A percentile compares a stretch with the other conserved stretches of the same genome.
phyloP scores from a whole-genome alignment of 2,329 filamentous ascomycete genomes.

The Tricladium varicosporioides region DNA sequence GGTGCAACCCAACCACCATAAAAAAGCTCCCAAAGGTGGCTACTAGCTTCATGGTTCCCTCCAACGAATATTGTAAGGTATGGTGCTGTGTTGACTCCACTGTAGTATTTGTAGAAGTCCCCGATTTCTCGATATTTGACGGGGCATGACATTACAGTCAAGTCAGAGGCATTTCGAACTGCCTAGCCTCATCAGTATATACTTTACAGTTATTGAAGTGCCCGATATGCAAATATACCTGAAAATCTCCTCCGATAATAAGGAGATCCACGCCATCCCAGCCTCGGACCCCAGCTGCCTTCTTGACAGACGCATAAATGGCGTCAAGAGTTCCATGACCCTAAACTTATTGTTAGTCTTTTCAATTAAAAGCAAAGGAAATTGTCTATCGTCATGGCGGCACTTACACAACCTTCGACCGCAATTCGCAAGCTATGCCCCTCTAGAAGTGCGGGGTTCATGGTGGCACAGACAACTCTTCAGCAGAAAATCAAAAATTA shows the following conservation, averaged over 20 bases:
- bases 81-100: slow-evolving; percentile 71
- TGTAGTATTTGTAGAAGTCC: slow-evolving; percentile 95
- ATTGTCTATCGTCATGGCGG: background rate
- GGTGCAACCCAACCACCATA: slow-evolving; percentile 97
- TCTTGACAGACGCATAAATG: slow-evolving; percentile 78
- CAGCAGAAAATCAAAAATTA: background rate
- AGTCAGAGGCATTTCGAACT: slow-evolving; percentile 81
- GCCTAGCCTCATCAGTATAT: slow-evolving; percentile 49
- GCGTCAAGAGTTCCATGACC: slow-evolving; percentile 89
- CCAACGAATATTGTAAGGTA: slow-evolving; percentile 90
- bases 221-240: slow-evolving; percentile 48
- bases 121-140: slow-evolving; percentile 83
- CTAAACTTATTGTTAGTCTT: slow-evolving; percentile 41
- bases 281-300: slow-evolving; percentile 65
- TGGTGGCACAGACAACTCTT: slow-evolving; percentile 9
- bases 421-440: slow-evolving; percentile 66
- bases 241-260: slow-evolving; percentile 95
- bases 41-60: slow-evolving; percentile 93
- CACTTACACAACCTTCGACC: slow-evolving; percentile 79
- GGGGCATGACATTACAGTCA: slow-evolving; percentile 87
- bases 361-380: slow-evolving; percentile 5
- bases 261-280: slow-evolving; percentile 85
- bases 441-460: slow-evolving; percentile 28
- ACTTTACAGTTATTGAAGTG: background rate
- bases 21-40: slow-evolving; percentile 86